Evolutionary conservation across 2,329 filamentous ascomycete genomes (phyloP).

Genomic region (Trichoderma polysporum): DNA sequence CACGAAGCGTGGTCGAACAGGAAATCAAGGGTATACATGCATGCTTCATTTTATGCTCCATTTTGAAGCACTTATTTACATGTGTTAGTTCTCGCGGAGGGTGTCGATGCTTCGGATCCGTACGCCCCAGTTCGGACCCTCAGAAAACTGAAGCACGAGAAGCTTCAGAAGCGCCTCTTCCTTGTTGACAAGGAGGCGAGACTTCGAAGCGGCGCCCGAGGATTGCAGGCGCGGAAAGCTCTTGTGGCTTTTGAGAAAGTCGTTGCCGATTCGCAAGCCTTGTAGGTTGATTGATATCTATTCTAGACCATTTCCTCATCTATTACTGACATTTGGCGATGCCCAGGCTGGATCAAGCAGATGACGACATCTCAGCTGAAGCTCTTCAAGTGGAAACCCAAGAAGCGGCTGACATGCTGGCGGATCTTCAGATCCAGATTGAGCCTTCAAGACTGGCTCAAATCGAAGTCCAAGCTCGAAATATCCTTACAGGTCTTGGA

Average conservation of each 20-base stretch:
- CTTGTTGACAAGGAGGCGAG: constrained; percentile 71
- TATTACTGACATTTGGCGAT: not conserved
- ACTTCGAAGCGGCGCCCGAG: constrained; percentile 71
- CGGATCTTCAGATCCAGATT: constrained; percentile 65
- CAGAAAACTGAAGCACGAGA: constrained; percentile 61
- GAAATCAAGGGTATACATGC: constrained; percentile 56
- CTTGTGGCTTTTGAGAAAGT: constrained; percentile 67
- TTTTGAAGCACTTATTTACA: constrained; percentile 23
- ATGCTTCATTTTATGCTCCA: not conserved
- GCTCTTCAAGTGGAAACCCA: constrained; percentile 64
- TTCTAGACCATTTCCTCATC: not conserved
- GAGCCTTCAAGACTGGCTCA: constrained; percentile 64
- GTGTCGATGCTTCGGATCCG: constrained; percentile 57
- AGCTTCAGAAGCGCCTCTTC: constrained; percentile 63
- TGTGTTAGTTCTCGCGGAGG: constrained; percentile 53
- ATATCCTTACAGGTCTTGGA: constrained; percentile 67
- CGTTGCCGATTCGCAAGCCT: constrained; percentile 54
- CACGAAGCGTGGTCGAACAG: constrained; percentile 55
- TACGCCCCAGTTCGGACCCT: constrained; percentile 60
- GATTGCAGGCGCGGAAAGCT: constrained; percentile 72
- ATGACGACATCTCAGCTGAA: constrained; percentile 56
- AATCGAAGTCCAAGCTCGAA: constrained; percentile 64
- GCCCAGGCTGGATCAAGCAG: constrained; percentile 48
- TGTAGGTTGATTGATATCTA: constrained; percentile 42
- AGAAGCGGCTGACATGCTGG: constrained; percentile 67